Evolutionary conservation across 2,329 filamentous ascomycete species (phyloP), one percentile per base, ranked within the genome.

Genomic region (Ophiostoma australiae): DNA sequence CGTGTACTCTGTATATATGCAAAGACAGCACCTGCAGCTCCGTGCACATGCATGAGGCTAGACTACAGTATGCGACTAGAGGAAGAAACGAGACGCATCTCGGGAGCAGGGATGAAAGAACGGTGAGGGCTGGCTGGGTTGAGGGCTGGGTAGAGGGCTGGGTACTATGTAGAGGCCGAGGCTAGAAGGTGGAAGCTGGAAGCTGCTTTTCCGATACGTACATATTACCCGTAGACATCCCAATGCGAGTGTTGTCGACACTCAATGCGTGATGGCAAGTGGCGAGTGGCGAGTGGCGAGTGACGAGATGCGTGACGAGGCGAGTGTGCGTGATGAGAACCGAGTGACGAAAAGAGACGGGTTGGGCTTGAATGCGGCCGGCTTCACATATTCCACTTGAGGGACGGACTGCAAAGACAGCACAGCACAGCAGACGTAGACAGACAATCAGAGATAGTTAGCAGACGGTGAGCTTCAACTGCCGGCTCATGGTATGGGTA

Each of bases 61-160:
- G 27, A 13, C 58, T 17, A 33, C 10, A n/a, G n/a, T n/a, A n/a
- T n/a, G n/a, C 23, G 20, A 23, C 48, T n/a, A n/a, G 48, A 48
- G n/a, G n/a, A n/a, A 15, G 44, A 48, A 20, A 20, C 41, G 52
- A 23, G 52, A 58, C 52, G 23, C n/a, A 58, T 27, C 44, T 48
- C 52, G 52, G 52, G 52, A 58, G 52, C 52, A 58, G 52, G 52
- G 52, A 58, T 58, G 52, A 58, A 58, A 58, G n/a, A 58, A 58
- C 52, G 52, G 52, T 58, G 52, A 58, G 52, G 52, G 6, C 52
- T 55, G 52, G n/a, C n/a, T 13, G 7, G 17, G 35, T 10, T 3
- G 35, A 37, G 35, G 35, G 27, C 27, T 31, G 27, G 27, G 27
- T 31, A 31, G 27, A 31, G 27, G 41, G 41, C 13, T 48, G 41